These are phyloP conservation scores for Cylindrodendrum hubeiense DNA, from an alignment of 2,329 filamentous ascomycete genomes.

Conservation along the genomic window DNA sequence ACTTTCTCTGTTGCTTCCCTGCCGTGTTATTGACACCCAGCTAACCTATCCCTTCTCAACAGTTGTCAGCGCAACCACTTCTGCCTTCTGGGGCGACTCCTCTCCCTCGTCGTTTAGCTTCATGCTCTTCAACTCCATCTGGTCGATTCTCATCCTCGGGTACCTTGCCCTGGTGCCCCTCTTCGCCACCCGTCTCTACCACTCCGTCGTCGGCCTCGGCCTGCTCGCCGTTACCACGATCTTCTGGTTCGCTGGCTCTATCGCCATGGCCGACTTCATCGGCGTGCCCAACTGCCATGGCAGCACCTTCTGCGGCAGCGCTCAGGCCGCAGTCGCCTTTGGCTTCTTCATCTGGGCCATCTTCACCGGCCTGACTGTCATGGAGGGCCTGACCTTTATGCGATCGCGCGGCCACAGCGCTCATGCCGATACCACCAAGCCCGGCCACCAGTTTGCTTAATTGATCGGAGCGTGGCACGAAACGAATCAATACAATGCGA, in stretches of 20 bases:
- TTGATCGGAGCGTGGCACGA: conserved; percentile 6
- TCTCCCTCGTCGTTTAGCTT: conserved; percentile 73
- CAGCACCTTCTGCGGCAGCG: conserved; percentile 66
- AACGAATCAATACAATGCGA: conserved; percentile 9
- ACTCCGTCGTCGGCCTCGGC: conserved; percentile 74
- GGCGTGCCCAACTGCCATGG: conserved; percentile 67
- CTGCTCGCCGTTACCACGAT: conserved; percentile 81
- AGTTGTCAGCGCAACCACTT: conserved; percentile 50
- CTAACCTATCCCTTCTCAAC: neutral
- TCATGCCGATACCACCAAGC: conserved; percentile 46
- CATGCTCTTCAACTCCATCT: conserved; percentile 82
- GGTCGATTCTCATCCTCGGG: conserved; percentile 78
- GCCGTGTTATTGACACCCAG: conserved; percentile 15
- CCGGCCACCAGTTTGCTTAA: conserved; percentile 36
- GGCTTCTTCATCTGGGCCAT: conserved; percentile 73
- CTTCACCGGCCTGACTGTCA: conserved; percentile 60
- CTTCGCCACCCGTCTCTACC: conserved; percentile 70
- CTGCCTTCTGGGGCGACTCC: conserved; percentile 51
- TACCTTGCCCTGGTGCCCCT: conserved; percentile 78
- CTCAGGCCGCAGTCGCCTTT: conserved; percentile 75
- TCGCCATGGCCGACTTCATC: conserved; percentile 78
- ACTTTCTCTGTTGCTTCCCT: conserved; percentile 10
- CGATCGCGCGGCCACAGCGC: conserved; percentile 53
- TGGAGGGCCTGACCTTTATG: conserved; percentile 60
- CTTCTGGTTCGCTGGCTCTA: conserved; percentile 91